Evolutionary conservation across 2,329 filamentous ascomycete species (phyloP).

Genomic region (Alternaria sp.): DNA sequence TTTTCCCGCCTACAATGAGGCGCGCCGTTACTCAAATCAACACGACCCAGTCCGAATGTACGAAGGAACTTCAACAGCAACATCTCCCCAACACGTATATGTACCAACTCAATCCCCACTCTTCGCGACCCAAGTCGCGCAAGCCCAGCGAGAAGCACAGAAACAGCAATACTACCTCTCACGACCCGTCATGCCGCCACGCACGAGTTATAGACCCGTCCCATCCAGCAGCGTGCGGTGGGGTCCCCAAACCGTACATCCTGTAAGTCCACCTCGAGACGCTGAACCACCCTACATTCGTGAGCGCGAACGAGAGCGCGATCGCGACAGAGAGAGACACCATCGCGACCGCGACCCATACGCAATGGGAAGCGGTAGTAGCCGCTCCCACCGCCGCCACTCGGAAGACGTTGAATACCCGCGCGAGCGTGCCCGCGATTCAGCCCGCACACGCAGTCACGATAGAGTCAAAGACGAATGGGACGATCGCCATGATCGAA

Average conservation of each 20-base stretch:
- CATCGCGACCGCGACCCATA: slow-evolving; percentile 16
- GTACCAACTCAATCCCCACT: slow-evolving; percentile 54
- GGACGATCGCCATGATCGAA: slow-evolving; percentile 22
- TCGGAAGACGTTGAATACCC: slow-evolving; percentile 36
- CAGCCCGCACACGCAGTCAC: slow-evolving; percentile 33
- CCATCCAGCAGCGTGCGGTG: slow-evolving; percentile 32
- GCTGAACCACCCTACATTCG: slow-evolving; percentile 25
- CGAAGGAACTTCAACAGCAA: slow-evolving; percentile 23
- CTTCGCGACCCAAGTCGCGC: slow-evolving; percentile 56
- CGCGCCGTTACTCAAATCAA: slow-evolving; percentile 36
- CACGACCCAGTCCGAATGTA: slow-evolving; percentile 19
- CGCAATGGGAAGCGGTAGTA: slow-evolving; percentile 15
- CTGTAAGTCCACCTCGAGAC: slow-evolving; percentile 30
- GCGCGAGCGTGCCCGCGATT: slow-evolving; percentile 27
- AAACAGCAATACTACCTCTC: slow-evolving; percentile 41
- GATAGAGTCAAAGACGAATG: slow-evolving; percentile 37
- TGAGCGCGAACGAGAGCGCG: slow-evolving; percentile 24
- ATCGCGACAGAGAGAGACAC: slow-evolving; percentile 22
- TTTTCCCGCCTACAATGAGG: slow-evolving; percentile 44
- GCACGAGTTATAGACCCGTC: slow-evolving; percentile 32
- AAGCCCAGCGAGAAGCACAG: slow-evolving; percentile 36
- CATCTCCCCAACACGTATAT: slow-evolving; percentile 44
- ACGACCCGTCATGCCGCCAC: slow-evolving; percentile 33
- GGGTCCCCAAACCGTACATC: slow-evolving; percentile 16
- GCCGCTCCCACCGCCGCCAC: slow-evolving; percentile 26